Evolutionary conservation across 2,329 filamentous ascomycete genomes (phyloP).

Genomic region (Diaporthe destruens): DNA sequence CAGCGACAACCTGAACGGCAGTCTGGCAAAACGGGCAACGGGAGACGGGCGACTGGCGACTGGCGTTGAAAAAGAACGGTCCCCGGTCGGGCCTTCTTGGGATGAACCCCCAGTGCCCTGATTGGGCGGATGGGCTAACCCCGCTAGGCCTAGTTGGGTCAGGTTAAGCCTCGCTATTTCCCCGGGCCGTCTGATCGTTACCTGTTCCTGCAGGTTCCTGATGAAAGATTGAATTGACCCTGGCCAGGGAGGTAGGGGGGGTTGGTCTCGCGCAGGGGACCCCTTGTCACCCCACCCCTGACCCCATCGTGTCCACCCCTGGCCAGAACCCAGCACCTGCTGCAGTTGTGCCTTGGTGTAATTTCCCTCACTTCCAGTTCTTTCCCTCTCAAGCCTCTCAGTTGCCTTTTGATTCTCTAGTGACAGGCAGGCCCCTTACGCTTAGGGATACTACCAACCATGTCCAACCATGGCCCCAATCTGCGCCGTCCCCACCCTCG

Average conservation of each 20-base stretch:
- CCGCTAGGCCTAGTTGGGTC: not conserved
- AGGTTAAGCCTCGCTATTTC: conserved; percentile 26
- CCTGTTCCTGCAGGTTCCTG: conserved; percentile 30
- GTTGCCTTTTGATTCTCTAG: not conserved
- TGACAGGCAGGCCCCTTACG: not conserved
- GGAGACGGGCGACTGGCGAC: not conserved
- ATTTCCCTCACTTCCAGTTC: not conserved
- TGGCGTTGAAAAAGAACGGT: conserved; percentile 5
- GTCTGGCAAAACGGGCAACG: not conserved
- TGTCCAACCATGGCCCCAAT: conserved; percentile 18
- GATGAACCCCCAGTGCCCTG: conserved; percentile 14
- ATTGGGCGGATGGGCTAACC: not conserved
- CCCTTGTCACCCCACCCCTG: not conserved
- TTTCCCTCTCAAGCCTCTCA: not conserved
- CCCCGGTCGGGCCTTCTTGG: conserved; percentile 25
- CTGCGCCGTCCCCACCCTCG: conserved; percentile 17
- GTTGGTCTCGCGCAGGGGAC: not conserved
- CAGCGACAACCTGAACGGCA: not conserved
- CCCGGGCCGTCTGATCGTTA: conserved; percentile 25
- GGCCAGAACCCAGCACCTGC: not conserved
- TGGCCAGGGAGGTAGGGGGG: not conserved
- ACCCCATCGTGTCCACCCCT: conserved; percentile 5
- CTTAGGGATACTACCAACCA: not conserved
- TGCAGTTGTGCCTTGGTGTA: conserved; percentile 31
- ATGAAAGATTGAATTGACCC: conserved; percentile 22